A percentile compares a stretch with the other conserved stretches of the same genome.
Evolutionary conservation across 306 rosid genomes (phyloP).

Genomic region (Casuarina equisetifolia): DNA sequence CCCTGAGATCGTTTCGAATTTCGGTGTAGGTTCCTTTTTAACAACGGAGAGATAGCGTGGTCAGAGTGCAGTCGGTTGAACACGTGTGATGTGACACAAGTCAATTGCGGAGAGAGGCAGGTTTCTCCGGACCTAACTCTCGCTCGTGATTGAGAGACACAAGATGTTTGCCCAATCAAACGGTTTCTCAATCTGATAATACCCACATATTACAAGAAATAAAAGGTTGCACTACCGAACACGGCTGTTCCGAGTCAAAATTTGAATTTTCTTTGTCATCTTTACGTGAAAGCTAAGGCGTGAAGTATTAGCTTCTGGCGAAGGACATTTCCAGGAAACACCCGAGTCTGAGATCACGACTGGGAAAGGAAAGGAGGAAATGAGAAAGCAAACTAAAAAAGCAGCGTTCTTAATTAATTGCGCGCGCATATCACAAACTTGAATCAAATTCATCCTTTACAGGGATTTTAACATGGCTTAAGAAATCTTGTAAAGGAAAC

Average conservation of each 20-base stretch:
- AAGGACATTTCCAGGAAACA: neutral
- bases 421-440: neutral
- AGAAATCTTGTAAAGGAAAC: neutral
- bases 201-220: neutral
- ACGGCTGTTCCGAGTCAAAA: conserved; percentile 7
- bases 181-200: no score
- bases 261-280: neutral
- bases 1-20: no score
- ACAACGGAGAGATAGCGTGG: no score
- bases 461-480: neutral
- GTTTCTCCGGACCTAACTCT: neutral
- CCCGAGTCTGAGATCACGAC: neutral
- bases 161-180: neutral
- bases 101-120: neutral
- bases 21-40: no score
- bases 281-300: neutral
- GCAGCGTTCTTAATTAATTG: neutral
- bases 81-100: neutral
- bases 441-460: neutral
- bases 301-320: neutral
- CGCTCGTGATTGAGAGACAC: neutral
- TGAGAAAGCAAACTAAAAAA: neutral
- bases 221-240: neutral
- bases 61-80: no score
- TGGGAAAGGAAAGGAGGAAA: neutral